Base-by-base conservation (phyloP, 441 rosid genomes). In the Macaranga tanarius region DNA sequence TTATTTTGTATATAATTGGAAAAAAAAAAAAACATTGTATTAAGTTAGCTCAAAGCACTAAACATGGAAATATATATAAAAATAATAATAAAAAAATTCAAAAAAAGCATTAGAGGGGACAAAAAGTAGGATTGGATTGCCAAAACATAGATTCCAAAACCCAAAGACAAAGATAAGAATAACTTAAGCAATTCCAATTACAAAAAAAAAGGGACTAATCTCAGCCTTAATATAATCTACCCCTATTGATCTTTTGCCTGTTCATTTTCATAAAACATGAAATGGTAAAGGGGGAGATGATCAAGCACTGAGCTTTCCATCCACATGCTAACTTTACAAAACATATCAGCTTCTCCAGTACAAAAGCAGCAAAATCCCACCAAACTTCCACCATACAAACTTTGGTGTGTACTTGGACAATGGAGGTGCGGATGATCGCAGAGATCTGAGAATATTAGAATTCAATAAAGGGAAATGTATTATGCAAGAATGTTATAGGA, bases 301-400 rank as follows among this genome's bases (percentile, higher is more conserved):
- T 44, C 45, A 59, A 9, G 3, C 57, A 42, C 77, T 69, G 48
- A 75, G 57, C 17, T 1, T 70, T 84, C 79, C 75, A 62, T 48
- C 34, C 13, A 7, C 72, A 77, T 59, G 69, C 62, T 11, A 15
- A 65, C 67, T 13, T 22, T 17, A 34, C 12, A 12, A 19, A 9
- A 13, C 0, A 15, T 23, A 67, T 78, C 82, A 87, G 75, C 86
- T 82, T 77, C 83, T 72, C 74, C 75, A 54, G 81, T 79, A 80
- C 79, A 86, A 79, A 73, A 88, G 84, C 62, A 86, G 65, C 64
- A 84, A 72, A 70, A 84, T 57, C 74, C 84, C 92, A 0, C 71
- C 82, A 72, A 73, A 34, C 65, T 80, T 79, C 75, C 82, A 66
- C 82, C 85, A 55, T 10, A 65, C 71, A 48, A 86, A 70, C 67